Evolutionary conservation across 371 early-diverging fungal genomes (phyloP).

Genomic region (Circinella minor): DNA sequence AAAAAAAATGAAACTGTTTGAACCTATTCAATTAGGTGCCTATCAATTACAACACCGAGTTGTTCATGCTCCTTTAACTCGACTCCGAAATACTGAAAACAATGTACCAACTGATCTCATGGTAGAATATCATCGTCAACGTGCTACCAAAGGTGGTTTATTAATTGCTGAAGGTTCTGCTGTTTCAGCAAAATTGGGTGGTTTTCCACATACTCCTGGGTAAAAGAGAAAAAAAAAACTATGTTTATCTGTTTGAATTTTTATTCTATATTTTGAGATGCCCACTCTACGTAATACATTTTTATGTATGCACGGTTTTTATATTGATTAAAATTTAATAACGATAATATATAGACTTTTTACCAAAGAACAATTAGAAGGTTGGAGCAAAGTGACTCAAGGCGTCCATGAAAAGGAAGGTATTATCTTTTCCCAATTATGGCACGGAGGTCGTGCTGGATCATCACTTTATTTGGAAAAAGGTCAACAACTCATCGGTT

Average conservation of each 20-base stretch:
- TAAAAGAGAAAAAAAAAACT: background rate
- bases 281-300: too few species aligned
- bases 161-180: conserved; percentile 64
- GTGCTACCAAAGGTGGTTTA: conserved; percentile 59
- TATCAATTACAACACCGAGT: conserved; percentile 51
- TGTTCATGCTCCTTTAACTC: conserved; percentile 59
- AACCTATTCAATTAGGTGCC: conserved; percentile 38
- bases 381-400: conserved; percentile 62
- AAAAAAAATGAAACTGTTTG: conserved; percentile 20
- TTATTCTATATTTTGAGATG: conserved; percentile 40
- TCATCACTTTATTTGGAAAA: background rate
- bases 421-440: conserved; percentile 58
- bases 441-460: conserved; percentile 27
- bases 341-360: too few species aligned
- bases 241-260: conserved; percentile 37
- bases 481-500: conserved; percentile 9
- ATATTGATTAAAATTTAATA: conserved; percentile 28
- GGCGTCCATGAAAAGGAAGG: conserved; percentile 64
- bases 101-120: conserved; percentile 45
- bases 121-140: conserved; percentile 61
- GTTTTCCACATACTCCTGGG: background rate
- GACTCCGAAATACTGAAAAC: conserved; percentile 36
- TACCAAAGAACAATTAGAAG: conserved; percentile 54
- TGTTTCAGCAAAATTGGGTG: background rate
- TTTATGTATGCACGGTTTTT: too few species aligned